Percentiles rank a stretch among this genome's conserved stretches.
These are phyloP conservation scores for Metarhizium anisopliae DNA, from an alignment of 2,329 filamentous ascomycete genomes.

Conservation along the genomic window DNA sequence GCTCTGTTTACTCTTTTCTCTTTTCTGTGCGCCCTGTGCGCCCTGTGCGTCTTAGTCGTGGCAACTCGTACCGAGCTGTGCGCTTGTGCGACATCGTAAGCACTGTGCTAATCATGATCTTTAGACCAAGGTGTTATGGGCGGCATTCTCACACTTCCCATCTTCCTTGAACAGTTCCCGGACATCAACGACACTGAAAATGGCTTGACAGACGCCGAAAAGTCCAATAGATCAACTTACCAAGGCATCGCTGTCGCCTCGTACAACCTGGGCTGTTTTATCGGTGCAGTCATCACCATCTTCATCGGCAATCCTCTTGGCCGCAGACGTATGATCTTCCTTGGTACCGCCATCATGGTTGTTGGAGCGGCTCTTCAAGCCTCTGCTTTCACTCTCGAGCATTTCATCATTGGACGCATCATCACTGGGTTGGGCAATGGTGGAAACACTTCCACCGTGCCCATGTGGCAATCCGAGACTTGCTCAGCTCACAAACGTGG, in stretches of 20 bases:
- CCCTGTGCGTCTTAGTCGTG: neutral
- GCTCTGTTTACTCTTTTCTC: too few species aligned
- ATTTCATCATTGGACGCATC: slow-evolving; percentile 50
- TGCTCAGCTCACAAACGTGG: slow-evolving; percentile 48
- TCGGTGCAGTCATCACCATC: slow-evolving; percentile 56
- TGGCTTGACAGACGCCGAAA: slow-evolving; percentile 25
- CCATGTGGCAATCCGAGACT: slow-evolving; percentile 54
- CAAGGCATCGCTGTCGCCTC: slow-evolving; percentile 47
- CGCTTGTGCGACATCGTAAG: neutral
- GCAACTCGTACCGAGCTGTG: neutral
- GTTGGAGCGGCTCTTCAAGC: slow-evolving; percentile 51
- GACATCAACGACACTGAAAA: slow-evolving; percentile 34
- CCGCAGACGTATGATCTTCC: slow-evolving; percentile 48
- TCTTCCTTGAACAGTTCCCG: slow-evolving; percentile 50
- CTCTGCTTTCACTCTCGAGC: slow-evolving; percentile 42
- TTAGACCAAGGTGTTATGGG: slow-evolving; percentile 70
- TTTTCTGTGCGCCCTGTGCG: neutral
- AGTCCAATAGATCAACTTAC: slow-evolving; percentile 37
- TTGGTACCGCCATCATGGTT: slow-evolving; percentile 49
- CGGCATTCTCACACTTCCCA: slow-evolving; percentile 58
- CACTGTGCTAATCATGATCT: neutral
- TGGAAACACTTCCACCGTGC: slow-evolving; percentile 45
- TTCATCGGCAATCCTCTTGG: slow-evolving; percentile 57
- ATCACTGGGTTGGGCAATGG: slow-evolving; percentile 52
- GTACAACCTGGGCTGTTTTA: slow-evolving; percentile 53